These are phyloP conservation scores for Hysterium pulicare DNA, from an alignment of 2,329 filamentous ascomycete species.

Conservation along the genomic window DNA sequence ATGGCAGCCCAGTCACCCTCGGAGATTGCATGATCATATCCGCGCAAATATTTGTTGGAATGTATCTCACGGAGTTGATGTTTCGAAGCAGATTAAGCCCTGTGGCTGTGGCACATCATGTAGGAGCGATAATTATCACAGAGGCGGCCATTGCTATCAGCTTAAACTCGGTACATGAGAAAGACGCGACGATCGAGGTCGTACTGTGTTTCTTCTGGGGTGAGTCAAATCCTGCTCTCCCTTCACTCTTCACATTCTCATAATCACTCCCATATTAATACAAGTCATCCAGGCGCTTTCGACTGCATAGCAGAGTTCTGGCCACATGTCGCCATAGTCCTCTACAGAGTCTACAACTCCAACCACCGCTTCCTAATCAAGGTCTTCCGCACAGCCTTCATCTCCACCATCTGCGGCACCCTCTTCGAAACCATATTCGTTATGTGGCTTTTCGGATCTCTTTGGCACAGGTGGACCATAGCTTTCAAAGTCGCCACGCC, in stretches of 20 bases:
- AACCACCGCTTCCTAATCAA: constrained; percentile 39
- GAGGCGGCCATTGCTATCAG: constrained; percentile 43
- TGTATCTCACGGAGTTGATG: constrained; percentile 46
- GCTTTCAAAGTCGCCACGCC: constrained; percentile 45
- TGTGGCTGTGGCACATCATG: constrained; percentile 41
- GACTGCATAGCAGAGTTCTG: constrained; percentile 47
- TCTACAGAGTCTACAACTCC: constrained; percentile 41
- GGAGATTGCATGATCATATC: constrained; percentile 29
- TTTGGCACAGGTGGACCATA: constrained; percentile 43
- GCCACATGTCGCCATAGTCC: constrained; percentile 45
- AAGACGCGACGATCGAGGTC: constrained; percentile 27
- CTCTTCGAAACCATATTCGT: constrained; percentile 42
- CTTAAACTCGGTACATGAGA: not conserved
- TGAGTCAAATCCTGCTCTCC: constrained; percentile 11
- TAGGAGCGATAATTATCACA: constrained; percentile 40
- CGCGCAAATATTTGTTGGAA: constrained; percentile 19
- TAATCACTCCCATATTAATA: not conserved
- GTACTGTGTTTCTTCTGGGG: constrained; percentile 40
- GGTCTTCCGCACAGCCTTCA: constrained; percentile 36
- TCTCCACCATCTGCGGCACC: constrained; percentile 40
- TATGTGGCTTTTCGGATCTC: constrained; percentile 43
- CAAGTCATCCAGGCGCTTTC: constrained; percentile 38
- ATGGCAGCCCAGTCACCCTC: constrained; percentile 31
- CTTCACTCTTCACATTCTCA: not conserved
- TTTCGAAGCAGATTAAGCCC: constrained; percentile 41